Evolutionary conservation across 108 stramenopile species (phyloP).

Genomic region (Skeletonema tropicum): DNA sequence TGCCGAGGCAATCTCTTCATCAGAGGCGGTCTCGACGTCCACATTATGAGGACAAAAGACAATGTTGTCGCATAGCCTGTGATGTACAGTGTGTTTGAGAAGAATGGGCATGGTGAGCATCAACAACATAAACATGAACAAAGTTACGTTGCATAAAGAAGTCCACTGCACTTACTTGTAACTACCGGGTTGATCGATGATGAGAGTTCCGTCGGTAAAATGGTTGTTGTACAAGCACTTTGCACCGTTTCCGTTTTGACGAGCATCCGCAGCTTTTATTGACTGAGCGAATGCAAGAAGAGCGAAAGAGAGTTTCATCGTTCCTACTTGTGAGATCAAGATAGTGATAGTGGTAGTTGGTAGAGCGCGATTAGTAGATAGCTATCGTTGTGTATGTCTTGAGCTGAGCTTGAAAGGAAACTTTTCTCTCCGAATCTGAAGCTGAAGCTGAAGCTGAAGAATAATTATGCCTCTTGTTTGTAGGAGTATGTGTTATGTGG

Average conservation of each 20-base stretch:
- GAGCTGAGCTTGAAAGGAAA: too few species aligned
- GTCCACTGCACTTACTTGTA: not conserved
- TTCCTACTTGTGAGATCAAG: not conserved
- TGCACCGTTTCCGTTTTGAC: not conserved
- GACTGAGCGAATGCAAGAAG: not conserved
- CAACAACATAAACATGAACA: not conserved
- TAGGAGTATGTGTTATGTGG: too few species aligned
- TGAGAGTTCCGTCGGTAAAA: not conserved
- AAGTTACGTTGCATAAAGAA: not conserved
- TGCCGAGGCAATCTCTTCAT: not conserved
- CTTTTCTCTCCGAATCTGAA: too few species aligned
- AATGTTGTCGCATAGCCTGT: conserved; percentile 31
- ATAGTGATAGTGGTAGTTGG: too few species aligned
- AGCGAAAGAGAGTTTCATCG: not conserved
- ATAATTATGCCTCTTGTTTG: too few species aligned
- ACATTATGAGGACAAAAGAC: conserved; percentile 20
- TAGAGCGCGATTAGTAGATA: too few species aligned
- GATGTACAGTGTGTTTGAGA: not conserved
- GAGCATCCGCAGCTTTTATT: too few species aligned
- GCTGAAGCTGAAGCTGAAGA: too few species aligned
- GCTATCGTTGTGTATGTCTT: too few species aligned
- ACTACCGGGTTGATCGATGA: not conserved
- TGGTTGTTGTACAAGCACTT: not conserved
- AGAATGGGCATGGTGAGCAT: not conserved
- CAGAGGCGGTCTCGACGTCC: not conserved